Conservation (phyloP, 305 asterid genomes). For the Coffea humblotiana region DNA sequence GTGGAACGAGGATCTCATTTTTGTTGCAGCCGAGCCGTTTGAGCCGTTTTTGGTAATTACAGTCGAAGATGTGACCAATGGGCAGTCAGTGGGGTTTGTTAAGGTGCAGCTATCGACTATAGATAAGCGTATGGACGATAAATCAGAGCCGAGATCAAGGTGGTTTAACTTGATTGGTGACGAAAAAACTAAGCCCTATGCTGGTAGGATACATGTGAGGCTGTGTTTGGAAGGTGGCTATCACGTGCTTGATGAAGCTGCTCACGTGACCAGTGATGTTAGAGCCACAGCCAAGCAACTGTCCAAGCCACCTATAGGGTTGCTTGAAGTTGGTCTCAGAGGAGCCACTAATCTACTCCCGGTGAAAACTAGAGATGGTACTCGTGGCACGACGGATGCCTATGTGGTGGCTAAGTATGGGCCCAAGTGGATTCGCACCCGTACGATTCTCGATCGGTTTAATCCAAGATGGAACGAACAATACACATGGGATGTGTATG, state of each 20-base stretch:
- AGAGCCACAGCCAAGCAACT: slow-evolving; percentile 74
- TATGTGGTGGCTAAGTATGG: slow-evolving; percentile 88
- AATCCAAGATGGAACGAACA: slow-evolving; percentile 92
- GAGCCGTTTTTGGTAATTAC: slow-evolving; percentile 77
- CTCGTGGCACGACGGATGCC: slow-evolving; percentile 80
- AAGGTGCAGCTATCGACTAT: slow-evolving; percentile 70
- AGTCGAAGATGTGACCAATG: slow-evolving; percentile 65
- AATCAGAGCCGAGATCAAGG: slow-evolving; percentile 70
- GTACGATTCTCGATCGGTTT: slow-evolving; percentile 72
- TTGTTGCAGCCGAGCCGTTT: slow-evolving; percentile 95
- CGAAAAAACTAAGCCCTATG: slow-evolving; percentile 49
- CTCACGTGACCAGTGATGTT: slow-evolving; percentile 86
- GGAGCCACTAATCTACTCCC: slow-evolving; percentile 78
- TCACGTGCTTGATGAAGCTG: slow-evolving; percentile 95
- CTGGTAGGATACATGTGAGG: slow-evolving; percentile 80
- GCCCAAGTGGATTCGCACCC: slow-evolving; percentile 83
- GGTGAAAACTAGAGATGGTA: slow-evolving; percentile 75
- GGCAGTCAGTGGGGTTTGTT: slow-evolving; percentile 56
- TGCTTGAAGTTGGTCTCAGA: slow-evolving; percentile 77
- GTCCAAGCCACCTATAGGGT: slow-evolving; percentile 71
- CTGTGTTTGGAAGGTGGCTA: slow-evolving; percentile 86
- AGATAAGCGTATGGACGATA: slow-evolving; percentile 74
- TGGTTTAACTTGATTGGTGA: slow-evolving; percentile 74
- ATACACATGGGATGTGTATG: slow-evolving; percentile 85
- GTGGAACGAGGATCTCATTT: slow-evolving; percentile 88